These are phyloP conservation scores for Cladosporium sp. DNA, from an alignment of 2,329 filamentous ascomycete species.

Conservation along the genomic window DNA sequence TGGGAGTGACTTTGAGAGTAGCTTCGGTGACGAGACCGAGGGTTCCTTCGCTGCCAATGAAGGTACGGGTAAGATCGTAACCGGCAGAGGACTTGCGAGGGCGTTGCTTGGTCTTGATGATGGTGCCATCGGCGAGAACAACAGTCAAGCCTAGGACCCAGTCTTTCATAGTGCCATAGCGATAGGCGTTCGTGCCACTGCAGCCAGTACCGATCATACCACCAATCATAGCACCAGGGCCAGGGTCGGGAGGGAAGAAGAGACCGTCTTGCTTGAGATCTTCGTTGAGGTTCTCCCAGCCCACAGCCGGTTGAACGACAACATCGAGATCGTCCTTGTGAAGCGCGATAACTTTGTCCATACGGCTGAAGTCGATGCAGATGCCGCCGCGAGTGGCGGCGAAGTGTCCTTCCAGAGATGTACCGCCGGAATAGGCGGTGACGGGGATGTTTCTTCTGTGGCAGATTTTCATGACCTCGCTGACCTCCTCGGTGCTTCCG, in stretches of 20 bases:
- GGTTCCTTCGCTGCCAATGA: slow-evolving; percentile 89
- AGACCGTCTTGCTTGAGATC: slow-evolving; percentile 66
- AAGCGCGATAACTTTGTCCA: slow-evolving; percentile 74
- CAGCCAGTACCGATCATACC: slow-evolving; percentile 80
- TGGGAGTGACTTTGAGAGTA: slow-evolving; percentile 78
- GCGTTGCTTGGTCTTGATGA: slow-evolving; percentile 84
- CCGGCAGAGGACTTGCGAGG: slow-evolving; percentile 87
- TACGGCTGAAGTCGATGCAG: slow-evolving; percentile 79
- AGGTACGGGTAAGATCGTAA: slow-evolving; percentile 85
- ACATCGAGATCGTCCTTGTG: slow-evolving; percentile 66
- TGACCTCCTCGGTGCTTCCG: slow-evolving; percentile 73
- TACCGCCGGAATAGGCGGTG: slow-evolving; percentile 82
- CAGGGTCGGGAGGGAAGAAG: slow-evolving; percentile 90
- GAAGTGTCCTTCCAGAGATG: slow-evolving; percentile 85
- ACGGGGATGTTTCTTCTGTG: slow-evolving; percentile 77
- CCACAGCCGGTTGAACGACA: slow-evolving; percentile 62
- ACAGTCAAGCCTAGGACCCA: slow-evolving; percentile 87
- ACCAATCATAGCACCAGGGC: slow-evolving; percentile 87
- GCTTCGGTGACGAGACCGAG: slow-evolving; percentile 89
- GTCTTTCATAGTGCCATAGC: slow-evolving; percentile 92
- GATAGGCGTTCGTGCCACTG: slow-evolving; percentile 81
- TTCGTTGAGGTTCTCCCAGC: slow-evolving; percentile 84
- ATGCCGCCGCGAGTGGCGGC: slow-evolving; percentile 77
- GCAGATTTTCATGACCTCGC: slow-evolving; percentile 84
- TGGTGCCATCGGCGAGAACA: slow-evolving; percentile 82